A percentile compares a stretch with the other conserved stretches of the same genome.
These are phyloP conservation scores for Akebia trifoliata DNA, from an alignment of 164 flowering plant species.

Conservation along the genomic window DNA sequence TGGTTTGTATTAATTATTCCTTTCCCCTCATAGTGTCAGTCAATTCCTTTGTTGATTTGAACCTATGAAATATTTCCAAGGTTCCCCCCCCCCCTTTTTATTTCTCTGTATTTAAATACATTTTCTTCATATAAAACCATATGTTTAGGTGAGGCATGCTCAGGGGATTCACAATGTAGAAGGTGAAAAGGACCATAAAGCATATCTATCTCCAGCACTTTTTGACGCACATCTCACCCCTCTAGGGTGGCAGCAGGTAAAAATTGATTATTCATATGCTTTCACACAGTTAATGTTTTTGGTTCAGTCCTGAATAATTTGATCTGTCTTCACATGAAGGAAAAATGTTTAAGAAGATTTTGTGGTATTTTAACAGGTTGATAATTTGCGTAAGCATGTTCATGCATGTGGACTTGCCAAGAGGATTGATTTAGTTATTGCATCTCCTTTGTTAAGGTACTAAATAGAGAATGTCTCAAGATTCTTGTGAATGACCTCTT, in stretches of 20 bases:
- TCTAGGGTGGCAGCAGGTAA: constrained; percentile 89
- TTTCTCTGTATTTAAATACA: neutral
- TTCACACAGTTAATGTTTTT: neutral
- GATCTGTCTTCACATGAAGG: neutral
- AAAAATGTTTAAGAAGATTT: neutral
- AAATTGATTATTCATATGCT: neutral
- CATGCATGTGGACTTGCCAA: constrained; percentile 50
- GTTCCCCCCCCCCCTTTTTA: neutral
- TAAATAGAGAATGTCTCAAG: neutral
- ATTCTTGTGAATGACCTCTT: neutral
- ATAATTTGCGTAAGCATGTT: constrained; percentile 73
- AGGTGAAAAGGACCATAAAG: constrained; percentile 56
- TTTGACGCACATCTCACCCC: constrained; percentile 84
- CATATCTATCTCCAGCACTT: constrained; percentile 47
- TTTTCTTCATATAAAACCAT: constrained; percentile 7
- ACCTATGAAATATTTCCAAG: constrained; percentile 3
- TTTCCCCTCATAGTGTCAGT: neutral
- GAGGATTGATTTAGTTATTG: constrained; percentile 67
- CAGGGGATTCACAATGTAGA: constrained; percentile 89
- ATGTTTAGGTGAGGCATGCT: constrained; percentile 83
- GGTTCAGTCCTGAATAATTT: neutral
- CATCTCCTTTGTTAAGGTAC: constrained; percentile 82
- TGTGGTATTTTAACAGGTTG: constrained; percentile 50
- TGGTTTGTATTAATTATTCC: constrained; percentile 44
- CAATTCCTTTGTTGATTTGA: constrained; percentile 2